Percentiles rank a stretch among this genome's conserved stretches.
Evolutionary conservation across 2,329 filamentous ascomycete species (phyloP).

Genomic region (Bretziella fagacearum): DNA sequence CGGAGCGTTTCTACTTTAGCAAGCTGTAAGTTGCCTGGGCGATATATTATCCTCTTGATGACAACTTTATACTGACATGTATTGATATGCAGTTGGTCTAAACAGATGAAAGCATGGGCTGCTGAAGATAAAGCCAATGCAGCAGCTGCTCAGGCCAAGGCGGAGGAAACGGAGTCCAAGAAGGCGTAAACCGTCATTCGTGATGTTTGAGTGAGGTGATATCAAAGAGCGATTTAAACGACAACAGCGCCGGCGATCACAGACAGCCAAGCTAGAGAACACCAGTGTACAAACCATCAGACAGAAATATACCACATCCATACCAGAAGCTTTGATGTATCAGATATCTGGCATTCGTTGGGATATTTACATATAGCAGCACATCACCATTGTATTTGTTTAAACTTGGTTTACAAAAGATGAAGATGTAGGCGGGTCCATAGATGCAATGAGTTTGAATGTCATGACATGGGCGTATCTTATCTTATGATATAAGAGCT

Average conservation of each 20-base stretch:
- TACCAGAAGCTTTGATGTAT: neutral
- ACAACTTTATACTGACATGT: neutral
- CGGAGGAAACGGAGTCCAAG: constrained; percentile 2
- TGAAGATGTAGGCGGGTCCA: too few species aligned
- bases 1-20: constrained; percentile 65
- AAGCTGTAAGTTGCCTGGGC: constrained; percentile 53
- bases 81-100: constrained; percentile 26
- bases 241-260: neutral
- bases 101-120: constrained; percentile 29
- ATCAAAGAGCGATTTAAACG: neutral
- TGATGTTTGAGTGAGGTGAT: too few species aligned
- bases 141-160: constrained; percentile 18
- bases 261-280: neutral
- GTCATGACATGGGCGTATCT: too few species aligned
- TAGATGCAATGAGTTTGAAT: too few species aligned
- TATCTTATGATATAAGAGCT: too few species aligned
- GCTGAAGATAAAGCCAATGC: constrained; percentile 26
- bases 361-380: too few species aligned
- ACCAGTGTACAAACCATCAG: neutral
- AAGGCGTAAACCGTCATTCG: constrained; percentile 16
- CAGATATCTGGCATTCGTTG: neutral
- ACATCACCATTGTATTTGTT: neutral
- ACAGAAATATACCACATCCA: neutral
- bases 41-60: neutral
- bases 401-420: too few species aligned